A percentile compares a stretch with the other conserved stretches of the same genome.
Conservation (phyloP, 805 yeast species). For the Yarrowia sp. region DNA sequence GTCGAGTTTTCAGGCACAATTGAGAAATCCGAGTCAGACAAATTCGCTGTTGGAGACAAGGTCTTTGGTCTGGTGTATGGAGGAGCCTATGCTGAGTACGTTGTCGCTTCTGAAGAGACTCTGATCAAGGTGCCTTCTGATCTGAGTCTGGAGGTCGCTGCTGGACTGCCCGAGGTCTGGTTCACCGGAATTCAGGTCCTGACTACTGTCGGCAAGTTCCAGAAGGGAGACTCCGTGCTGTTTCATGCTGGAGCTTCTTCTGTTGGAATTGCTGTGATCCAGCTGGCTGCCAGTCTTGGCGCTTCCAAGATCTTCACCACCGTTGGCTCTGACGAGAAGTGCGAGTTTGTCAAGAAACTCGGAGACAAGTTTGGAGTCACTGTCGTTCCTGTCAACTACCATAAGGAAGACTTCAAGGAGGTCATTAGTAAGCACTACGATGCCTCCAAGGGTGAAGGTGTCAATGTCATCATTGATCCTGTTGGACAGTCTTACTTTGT, state of each 20-base stretch:
- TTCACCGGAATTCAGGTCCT: conserved; percentile 51
- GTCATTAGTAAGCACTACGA: conserved; percentile 44
- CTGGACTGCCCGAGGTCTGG: conserved; percentile 52
- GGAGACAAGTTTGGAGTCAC: conserved; percentile 44
- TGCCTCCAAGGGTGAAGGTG: conserved; percentile 42
- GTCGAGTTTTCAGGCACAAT: conserved; percentile 52
- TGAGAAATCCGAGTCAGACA: conserved; percentile 40
- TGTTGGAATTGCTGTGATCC: conserved; percentile 51
- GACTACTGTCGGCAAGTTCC: conserved; percentile 46
- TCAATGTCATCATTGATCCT: conserved; percentile 49
- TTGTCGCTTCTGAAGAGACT: conserved; percentile 46
- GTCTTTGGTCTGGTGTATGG: conserved; percentile 52
- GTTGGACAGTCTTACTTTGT: conserved; percentile 46
- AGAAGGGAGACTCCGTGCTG: conserved; percentile 47
- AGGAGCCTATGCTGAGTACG: conserved; percentile 53
- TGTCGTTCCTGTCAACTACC: conserved; percentile 47
- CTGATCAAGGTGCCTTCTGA: conserved; percentile 45
- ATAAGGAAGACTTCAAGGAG: conserved; percentile 44
- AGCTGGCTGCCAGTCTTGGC: conserved; percentile 51
- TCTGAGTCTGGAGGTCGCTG: conserved; percentile 46
- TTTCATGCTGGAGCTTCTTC: conserved; percentile 51
- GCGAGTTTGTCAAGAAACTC: conserved; percentile 43
- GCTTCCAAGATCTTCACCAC: conserved; percentile 51
- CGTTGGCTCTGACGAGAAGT: conserved; percentile 47
- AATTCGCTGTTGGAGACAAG: conserved; percentile 48